Evolutionary conservation across 352 stramenopile species (phyloP), one percentile per base, ranked within the genome.

Genomic region (Aphanomyces cochlioides): DNA sequence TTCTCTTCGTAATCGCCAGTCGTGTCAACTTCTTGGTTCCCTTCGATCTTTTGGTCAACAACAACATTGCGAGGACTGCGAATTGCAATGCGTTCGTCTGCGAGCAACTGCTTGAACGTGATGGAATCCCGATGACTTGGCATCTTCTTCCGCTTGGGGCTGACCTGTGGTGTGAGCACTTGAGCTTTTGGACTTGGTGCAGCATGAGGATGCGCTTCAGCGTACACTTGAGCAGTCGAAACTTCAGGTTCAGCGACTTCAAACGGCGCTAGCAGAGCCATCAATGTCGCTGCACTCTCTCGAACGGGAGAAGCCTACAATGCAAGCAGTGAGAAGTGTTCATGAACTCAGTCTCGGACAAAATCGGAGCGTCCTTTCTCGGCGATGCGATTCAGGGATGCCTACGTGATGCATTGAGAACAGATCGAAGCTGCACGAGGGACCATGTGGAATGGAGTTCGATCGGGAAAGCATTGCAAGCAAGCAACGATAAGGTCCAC

Each of bases 221-320:
- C 54, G 39, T 70, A 70, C 48, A 41, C 21, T 39, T 61, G 28
- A 8, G 54, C 7, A 4, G 21, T 61, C 1, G 5, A 61, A 12
- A 41, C 15, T 17, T 61, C 54, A 8, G 13, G 13, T 28, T 12
- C 34, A 6, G 15, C 54, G 1, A 40, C 13, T 41, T 61, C 21
- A 39, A 45, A 50, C 17, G 64, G 45, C 17, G 17, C 47, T 6
- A 70, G 38, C n/a, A 59, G 64, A 2, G 37, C 19, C 15, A 61
- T 6, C 36, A 70, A 53, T 28, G 38, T 45, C 5, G 47, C 43
- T 5, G 64, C 43, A 28, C 64, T 70, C 21, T 70, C 64, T n/a
- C 64, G 64, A 21, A 70, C 64, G 7, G 64, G 64, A 6, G 64
- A 70, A 7, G 64, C 64, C 64, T 70, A 69, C 34, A 39, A 61